Evolutionary conservation across 164 flowering plant species (phyloP), one percentile per base, ranked within the genome.

Genomic region (Aristolochia contorta): DNA sequence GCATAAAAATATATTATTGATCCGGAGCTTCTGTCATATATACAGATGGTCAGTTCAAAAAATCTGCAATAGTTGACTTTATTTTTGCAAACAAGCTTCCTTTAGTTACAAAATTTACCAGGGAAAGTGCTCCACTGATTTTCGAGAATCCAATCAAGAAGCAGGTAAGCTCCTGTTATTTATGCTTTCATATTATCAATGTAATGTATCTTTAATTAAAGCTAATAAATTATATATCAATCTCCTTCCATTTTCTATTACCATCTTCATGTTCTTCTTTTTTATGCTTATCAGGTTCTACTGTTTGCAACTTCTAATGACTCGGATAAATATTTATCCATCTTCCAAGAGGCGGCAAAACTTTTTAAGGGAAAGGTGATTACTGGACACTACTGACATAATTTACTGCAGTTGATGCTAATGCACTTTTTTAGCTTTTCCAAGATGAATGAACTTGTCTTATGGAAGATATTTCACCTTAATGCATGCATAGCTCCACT

Each of bases 281-380:
- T 24, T 47, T 6, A 41, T 65, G 58, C 58, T 19, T 69, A 56
- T 58, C 80, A 93, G 99, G 45, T 93, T 66, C 60, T 93, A 76
- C 77, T 93, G 46, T 93, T 93, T 82, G 86, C 89, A 41, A 67
- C 77, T 57, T 72, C 84, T 66, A 88, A 80, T 19, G 84, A 74
- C 64, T 71, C 92, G 16, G 82, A 75, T 66, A 82, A 79, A 68
- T 60, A 78, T 63, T 6, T 88, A n/a, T 86, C 88, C 59, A 58
- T 62, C 61, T 88, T 88, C 65, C 74, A 78, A 67, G 93, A 86
- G 63, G 91, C 93, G 23, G 95, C 99, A 57, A 90, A 82, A 63
- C 48, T 59, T 66, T 90, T 93, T 73, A 93, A 93, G 79, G 97
- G 96, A 73, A 86, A 90, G 95, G 99, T 93, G 76, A 56, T 5